Percentiles rank a stretch among this genome's conserved stretches.
phyloP scores from a whole-genome alignment of 1,139 yeast species.

The Diutina ranongensis region DNA sequence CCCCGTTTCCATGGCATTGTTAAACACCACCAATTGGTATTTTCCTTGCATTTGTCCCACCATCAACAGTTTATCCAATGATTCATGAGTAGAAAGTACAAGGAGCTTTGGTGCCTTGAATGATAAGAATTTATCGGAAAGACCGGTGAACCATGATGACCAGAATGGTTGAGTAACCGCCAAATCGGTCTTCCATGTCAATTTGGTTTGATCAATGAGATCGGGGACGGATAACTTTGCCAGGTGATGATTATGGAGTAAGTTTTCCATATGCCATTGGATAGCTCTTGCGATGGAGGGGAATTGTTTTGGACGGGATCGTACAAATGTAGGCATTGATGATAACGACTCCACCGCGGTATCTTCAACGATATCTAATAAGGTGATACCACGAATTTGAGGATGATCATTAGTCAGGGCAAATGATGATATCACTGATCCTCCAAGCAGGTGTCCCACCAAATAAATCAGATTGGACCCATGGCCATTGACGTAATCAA shows the following conservation, averaged over 20 bases:
- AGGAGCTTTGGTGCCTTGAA: slow-evolving; percentile 46
- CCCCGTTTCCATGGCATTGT: slow-evolving; percentile 48
- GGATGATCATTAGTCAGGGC: slow-evolving; percentile 8
- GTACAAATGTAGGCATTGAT: slow-evolving; percentile 55
- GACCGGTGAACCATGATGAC: slow-evolving; percentile 67
- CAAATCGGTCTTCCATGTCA: slow-evolving; percentile 58
- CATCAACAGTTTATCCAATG: slow-evolving; percentile 71
- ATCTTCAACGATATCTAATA: slow-evolving; percentile 91
- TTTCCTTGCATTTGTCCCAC: slow-evolving; percentile 98
- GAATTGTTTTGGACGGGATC: slow-evolving; percentile 51
- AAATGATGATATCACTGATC: slow-evolving; percentile 59
- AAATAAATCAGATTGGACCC: slow-evolving; percentile 25
- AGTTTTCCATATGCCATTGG: slow-evolving; percentile 62
- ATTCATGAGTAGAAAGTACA: slow-evolving; percentile 83
- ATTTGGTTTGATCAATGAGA: slow-evolving; percentile 22
- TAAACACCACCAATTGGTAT: slow-evolving; percentile 78
- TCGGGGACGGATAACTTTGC: slow-evolving; percentile 76
- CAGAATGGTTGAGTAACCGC: slow-evolving; percentile 53
- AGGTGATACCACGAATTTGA: slow-evolving; percentile 47
- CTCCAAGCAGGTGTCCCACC: slow-evolving; percentile 91
- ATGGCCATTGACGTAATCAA: slow-evolving; percentile 24
- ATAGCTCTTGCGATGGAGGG: slow-evolving; percentile 45
- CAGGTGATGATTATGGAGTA: slow-evolving; percentile 47
- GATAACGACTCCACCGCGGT: slow-evolving; percentile 64
- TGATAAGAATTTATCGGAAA: slow-evolving; percentile 49